These are phyloP conservation scores for Stentor coeruleus DNA, from an alignment of 73 alveolate species.

Conservation along the genomic window DNA sequence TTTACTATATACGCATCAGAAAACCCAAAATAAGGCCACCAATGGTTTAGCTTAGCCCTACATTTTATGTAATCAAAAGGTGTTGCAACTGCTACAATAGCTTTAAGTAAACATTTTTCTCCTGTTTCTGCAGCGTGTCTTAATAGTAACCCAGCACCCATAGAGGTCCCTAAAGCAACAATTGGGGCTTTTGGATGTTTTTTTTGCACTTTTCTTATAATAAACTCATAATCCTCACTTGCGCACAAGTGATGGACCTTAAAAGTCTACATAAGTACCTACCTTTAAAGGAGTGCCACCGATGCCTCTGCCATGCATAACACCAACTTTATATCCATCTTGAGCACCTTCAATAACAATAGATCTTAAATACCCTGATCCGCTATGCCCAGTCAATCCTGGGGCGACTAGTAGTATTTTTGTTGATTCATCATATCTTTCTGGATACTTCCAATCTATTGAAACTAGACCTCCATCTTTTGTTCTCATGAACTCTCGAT, in stretches of 20 bases:
- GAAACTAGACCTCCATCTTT: conserved; percentile 22
- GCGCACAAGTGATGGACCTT: not conserved
- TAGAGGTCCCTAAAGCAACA: conserved; percentile 31
- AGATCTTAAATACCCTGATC: not conserved
- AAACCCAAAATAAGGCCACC: not conserved
- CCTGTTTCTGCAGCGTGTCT: conserved; percentile 24
- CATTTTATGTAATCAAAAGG: conserved; percentile 12
- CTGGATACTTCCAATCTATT: not conserved
- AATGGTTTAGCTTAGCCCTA: not conserved
- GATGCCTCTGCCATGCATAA: conserved; percentile 21
- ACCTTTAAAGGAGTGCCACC: conserved; percentile 19
- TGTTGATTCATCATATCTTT: not conserved
- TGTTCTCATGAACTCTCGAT: not conserved
- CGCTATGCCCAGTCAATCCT: conserved; percentile 29
- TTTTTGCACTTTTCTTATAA: not conserved
- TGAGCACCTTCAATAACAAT: not conserved
- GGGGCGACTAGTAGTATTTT: conserved; percentile 13
- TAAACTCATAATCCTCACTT: not conserved
- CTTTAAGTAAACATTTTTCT: conserved; percentile 4
- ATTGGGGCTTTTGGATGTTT: conserved; percentile 14
- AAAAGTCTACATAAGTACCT: not conserved
- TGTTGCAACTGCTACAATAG: conserved; percentile 18
- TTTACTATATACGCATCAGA: conserved; percentile 6
- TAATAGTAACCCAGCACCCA: conserved; percentile 23
- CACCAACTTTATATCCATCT: conserved; percentile 4